Conservation (phyloP, 179 eudicot genomes). For the Spergularia azorica region DNA sequence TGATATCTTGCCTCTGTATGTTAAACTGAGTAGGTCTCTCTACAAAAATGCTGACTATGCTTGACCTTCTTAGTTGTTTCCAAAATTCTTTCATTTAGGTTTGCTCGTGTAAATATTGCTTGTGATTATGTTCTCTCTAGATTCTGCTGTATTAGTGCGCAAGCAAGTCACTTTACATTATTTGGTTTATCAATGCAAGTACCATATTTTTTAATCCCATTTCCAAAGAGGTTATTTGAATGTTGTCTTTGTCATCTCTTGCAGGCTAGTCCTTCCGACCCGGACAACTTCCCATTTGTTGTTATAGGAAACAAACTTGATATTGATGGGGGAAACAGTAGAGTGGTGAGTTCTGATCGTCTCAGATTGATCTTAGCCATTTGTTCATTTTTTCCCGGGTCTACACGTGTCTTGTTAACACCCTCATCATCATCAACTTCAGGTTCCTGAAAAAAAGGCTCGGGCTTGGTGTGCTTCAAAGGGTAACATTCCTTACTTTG, state of each 20-base stretch:
- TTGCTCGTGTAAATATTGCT: too few species aligned
- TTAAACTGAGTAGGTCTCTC: background rate
- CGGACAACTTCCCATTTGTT: conserved; percentile 81
- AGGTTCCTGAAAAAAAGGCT: conserved; percentile 82
- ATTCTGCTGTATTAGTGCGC: too few species aligned
- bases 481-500: conserved; percentile 70
- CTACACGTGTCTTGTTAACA: background rate
- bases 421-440: background rate
- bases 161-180: too few species aligned
- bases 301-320: conserved; percentile 79
- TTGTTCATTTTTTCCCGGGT: background rate
- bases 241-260: background rate
- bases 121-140: too few species aligned
- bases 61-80: too few species aligned
- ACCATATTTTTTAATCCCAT: background rate
- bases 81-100: too few species aligned
- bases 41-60: too few species aligned
- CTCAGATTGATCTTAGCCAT: background rate
- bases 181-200: too few species aligned
- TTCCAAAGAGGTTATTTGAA: background rate
- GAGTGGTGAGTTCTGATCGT: conserved; percentile 52
- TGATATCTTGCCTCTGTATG: background rate
- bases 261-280: conserved; percentile 81
- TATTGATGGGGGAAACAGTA: conserved; percentile 75
- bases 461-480: conserved; percentile 66